Evolutionary conservation across 2,329 filamentous ascomycete species (phyloP), one percentile per base, ranked within the genome.

Genomic region (Lecanoromycetidae sp.): DNA sequence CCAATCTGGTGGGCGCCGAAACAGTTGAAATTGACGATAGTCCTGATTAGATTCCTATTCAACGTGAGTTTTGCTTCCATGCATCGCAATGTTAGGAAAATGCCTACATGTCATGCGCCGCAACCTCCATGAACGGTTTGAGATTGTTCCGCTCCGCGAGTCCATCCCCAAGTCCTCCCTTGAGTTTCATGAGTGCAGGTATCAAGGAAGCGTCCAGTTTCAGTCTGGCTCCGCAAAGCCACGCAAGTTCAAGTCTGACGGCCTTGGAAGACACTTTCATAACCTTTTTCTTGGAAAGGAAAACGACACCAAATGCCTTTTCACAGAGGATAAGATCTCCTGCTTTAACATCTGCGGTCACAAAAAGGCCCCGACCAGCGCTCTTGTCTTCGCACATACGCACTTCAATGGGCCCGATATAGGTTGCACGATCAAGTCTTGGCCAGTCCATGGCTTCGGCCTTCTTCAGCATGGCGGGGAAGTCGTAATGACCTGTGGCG

Each of bases 401-500:
- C 1, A 76, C 53, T 35, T 62, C 57, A 0, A 74, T 68, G 0
- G 65, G 63, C 0, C 56, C 59, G 10, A 60, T 60, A 50, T 65
- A 76, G 1, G 67, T 75, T 0, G 69, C 71, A 46, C 63, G 67
- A 50, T 76, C 71, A 2, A 76, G 56, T 4, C 63, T 46, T 0
- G 71, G 69, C n/a, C n/a, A n/a, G 3, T 66, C 64, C 0, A 54
- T 58, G 9, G 46, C 40, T 13, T 56, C 57, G 1, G 38, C 50
- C 1, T 65, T 61, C 25, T 70, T 59, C 39, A 64, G 62, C 63
- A 66, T 66, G 1, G 38, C 49, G 6, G 17, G 51, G 54, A 66
- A 74, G 3, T 54, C 33, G 45, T 71, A 74, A 0, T 49, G 48
- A 1, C 71, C 71, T n/a, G n/a, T n/a, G n/a, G n/a, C n/a, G n/a